Evolutionary conservation across 441 rosid genomes (phyloP), one percentile per base, ranked within the genome.

Genomic region (Raphanus hybrid): DNA sequence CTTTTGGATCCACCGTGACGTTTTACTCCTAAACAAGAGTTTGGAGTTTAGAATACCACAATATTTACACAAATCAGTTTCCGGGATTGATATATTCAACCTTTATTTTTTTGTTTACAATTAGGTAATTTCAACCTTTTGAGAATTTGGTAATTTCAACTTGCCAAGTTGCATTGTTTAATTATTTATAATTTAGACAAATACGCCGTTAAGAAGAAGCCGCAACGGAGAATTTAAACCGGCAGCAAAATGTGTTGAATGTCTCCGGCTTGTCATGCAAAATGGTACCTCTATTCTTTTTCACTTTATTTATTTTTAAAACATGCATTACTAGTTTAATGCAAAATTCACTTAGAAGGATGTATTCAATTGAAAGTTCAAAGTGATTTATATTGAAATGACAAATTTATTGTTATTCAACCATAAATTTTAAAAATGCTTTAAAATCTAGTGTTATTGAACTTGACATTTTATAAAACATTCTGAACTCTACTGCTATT

Each of bases 1-100:
- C 67, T 57, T 27, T 41, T 29, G 65, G 45, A 76, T 63, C 65
- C 62, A 70, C 75, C 45, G 35, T 58, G 34, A 26, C 11, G 35
- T 29, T 75, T 48, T 75, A 16, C 52, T 20, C 64, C 6, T 23
- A 65, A 16, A 65, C 65, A 54, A 37, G 15, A 55, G 55, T 74
- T 43, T 66, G 48, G 12, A 52, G 58, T 20, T 15, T 23, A 23
- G 18, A 52, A 14, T 16, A 52, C 23, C 58, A 15, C 15, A 45
- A 45, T 45, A 45, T 45, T 45, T 45, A n/a, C n/a, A 45, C 15
- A 45, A 43, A 43, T 43, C 12, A 43, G 11, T 43, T 43, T 11
- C 14, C 26, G 26, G 50, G 50, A 11, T 45, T 45, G 52, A 45
- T 4, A 45, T 41, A 9, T 41, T 41, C 48, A 41, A 41, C 48